Evolutionary conservation across 1,284 basidiomycete species (phyloP).

Genomic region (Pseudozyma flocculosa): DNA sequence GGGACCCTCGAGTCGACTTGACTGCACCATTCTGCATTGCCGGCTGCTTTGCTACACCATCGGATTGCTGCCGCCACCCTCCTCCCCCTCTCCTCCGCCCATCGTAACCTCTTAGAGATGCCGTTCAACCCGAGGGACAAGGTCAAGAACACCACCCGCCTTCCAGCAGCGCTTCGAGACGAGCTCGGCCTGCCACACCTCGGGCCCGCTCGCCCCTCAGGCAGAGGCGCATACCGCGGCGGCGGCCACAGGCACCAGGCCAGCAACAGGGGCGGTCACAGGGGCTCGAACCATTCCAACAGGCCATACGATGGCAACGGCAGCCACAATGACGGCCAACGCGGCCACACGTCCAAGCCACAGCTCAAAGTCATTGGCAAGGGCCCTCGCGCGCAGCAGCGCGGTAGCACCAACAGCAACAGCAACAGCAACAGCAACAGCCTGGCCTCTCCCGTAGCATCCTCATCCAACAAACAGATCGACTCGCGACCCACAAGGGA

Average conservation of each 20-base stretch:
- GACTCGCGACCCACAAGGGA: neutral
- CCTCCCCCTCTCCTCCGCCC: neutral
- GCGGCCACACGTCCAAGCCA: constrained; percentile 4
- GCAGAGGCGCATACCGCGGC: constrained; percentile 5
- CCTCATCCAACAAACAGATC: neutral
- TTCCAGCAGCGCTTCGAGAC: constrained; percentile 47
- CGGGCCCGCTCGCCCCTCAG: constrained; percentile 3
- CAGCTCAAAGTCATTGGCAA: constrained; percentile 20
- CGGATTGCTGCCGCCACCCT: too few relatives aligned
- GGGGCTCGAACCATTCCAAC: too few relatives aligned
- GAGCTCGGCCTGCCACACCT: constrained; percentile 49
- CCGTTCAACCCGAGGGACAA: constrained; percentile 29
- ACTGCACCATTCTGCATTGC: too few relatives aligned
- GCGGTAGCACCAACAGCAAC: constrained; percentile 16
- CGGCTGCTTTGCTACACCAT: too few relatives aligned
- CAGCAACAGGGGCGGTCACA: neutral
- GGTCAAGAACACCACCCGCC: constrained; percentile 37
- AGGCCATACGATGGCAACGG: too few relatives aligned
- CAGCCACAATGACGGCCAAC: too few relatives aligned
- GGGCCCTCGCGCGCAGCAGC: constrained; percentile 12
- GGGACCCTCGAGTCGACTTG: too few relatives aligned
- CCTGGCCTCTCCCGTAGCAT: neutral
- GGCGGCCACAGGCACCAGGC: constrained; percentile 4
- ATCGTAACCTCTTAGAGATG: constrained; percentile 8
- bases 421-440: constrained; percentile 5